A percentile compares a stretch with the other conserved stretches of the same genome.
Evolutionary conservation across 2,329 filamentous ascomycete species (phyloP).

Genomic region (Aaosphaeria arxii): DNA sequence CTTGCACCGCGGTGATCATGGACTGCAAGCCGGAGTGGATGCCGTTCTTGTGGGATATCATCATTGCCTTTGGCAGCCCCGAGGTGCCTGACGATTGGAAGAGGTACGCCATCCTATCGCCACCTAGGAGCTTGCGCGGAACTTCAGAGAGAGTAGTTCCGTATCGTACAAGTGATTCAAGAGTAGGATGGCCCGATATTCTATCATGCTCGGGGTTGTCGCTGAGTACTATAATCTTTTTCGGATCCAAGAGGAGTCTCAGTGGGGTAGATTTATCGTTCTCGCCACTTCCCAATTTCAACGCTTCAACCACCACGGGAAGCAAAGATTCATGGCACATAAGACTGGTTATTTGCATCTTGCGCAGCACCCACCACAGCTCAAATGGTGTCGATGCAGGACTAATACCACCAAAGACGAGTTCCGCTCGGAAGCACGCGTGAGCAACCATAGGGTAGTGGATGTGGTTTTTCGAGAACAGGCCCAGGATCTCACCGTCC

Average conservation of each 20-base stretch:
- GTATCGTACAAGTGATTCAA: conserved; percentile 21
- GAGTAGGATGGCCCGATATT: conserved; percentile 17
- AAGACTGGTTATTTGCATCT: conserved; percentile 28
- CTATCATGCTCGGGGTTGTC: conserved; percentile 16
- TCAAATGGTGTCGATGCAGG: conserved; percentile 28
- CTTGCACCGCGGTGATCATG: conserved; percentile 20
- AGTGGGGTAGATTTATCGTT: conserved; percentile 12
- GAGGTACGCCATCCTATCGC: conserved; percentile 23
- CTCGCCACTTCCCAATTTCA: conserved; percentile 23
- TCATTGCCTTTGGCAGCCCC: conserved; percentile 32
- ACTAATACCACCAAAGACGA: conserved; percentile 31
- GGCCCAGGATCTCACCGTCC: conserved; percentile 26
- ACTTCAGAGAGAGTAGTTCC: conserved; percentile 15
- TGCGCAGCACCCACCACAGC: conserved; percentile 29
- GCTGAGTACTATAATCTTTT: conserved; percentile 25
- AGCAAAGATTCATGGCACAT: conserved; percentile 27
- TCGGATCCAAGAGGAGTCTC: conserved; percentile 17
- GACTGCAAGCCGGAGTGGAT: conserved; percentile 23
- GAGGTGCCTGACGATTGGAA: conserved; percentile 30
- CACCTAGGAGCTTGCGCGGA: conserved; percentile 17
- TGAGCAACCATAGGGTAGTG: conserved; percentile 29
- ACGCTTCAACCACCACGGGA: conserved; percentile 17
- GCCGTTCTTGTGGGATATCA: conserved; percentile 28
- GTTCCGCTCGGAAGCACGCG: conserved; percentile 25
- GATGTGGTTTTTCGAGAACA: conserved; percentile 27